phyloP scores from a whole-genome alignment of 495 filamentous ascomycete genomes.

The Bryoglossum gracile region DNA sequence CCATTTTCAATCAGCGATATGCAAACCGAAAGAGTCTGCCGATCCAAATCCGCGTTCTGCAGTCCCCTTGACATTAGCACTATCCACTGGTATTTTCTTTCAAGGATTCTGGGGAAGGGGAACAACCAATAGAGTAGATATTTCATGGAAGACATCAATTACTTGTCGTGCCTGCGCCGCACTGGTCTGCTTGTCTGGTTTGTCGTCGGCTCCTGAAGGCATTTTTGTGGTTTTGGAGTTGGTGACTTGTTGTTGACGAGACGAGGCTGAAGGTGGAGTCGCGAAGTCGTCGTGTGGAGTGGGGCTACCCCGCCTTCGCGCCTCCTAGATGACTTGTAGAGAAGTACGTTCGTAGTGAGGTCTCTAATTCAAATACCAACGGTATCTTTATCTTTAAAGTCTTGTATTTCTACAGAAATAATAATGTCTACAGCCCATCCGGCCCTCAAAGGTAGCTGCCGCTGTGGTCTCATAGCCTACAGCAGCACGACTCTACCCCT shows the following conservation, averaged over 20 bases:
- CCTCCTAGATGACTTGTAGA: too few relatives aligned
- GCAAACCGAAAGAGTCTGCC: constrained; percentile 84
- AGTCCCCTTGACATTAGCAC: too few relatives aligned
- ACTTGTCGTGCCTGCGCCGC: constrained; percentile 67
- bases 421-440: too few relatives aligned
- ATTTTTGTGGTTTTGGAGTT: constrained; percentile 6
- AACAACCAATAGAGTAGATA: constrained; percentile 74
- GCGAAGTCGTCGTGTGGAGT: too few relatives aligned
- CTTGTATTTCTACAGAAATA: too few relatives aligned
- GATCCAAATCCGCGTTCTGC: constrained; percentile 88
- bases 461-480: constrained; percentile 21
- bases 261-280: too few relatives aligned
- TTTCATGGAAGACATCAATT: constrained; percentile 92
- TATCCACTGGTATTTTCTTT: too few relatives aligned
- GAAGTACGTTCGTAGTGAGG: too few relatives aligned
- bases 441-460: constrained; percentile 17
- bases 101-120: too few relatives aligned
- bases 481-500: constrained; percentile 17
- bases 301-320: background rate
- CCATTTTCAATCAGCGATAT: constrained; percentile 97
- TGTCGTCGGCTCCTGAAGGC: constrained; percentile 16
- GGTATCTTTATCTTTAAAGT: too few relatives aligned
- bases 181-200: constrained; percentile 18
- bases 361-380: too few relatives aligned
- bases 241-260: background rate